phyloP scores from a whole-genome alignment of 768 basidiomycete genomes.

The Podaxis pistillaris region DNA sequence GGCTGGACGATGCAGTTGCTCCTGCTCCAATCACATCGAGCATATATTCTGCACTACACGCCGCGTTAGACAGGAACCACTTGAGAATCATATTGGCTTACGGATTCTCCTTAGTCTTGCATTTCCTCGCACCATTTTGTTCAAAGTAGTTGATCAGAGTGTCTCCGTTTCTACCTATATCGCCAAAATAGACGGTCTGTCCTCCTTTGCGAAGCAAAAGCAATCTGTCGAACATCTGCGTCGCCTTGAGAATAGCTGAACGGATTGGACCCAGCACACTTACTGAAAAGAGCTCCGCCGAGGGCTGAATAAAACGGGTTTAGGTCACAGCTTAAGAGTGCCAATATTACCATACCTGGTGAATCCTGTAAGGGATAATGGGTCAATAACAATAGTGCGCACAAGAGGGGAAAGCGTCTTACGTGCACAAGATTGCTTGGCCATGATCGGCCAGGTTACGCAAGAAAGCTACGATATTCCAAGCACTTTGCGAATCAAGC shows the following conservation, averaged over 20 bases:
- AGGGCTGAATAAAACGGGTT: background rate
- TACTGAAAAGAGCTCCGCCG: background rate
- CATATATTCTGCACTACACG: constrained; percentile 57
- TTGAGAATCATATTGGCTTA: constrained; percentile 24
- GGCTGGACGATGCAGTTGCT: constrained; percentile 50
- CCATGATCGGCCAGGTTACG: constrained; percentile 75
- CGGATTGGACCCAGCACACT: no score
- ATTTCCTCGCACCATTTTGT: constrained; percentile 59
- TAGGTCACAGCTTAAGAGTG: constrained; percentile 31
- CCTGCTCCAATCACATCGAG: constrained; percentile 77
- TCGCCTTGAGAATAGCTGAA: no score
- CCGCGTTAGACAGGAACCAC: background rate
- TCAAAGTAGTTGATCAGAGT: constrained; percentile 77
- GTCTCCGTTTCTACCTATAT: constrained; percentile 62
- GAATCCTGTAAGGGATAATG: constrained; percentile 32
- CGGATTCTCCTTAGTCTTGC: constrained; percentile 73
- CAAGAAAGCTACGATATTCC: constrained; percentile 79
- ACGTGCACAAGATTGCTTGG: constrained; percentile 89
- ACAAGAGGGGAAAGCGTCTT: constrained; percentile 21
- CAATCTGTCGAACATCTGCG: constrained; percentile 65
- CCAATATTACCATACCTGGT: constrained; percentile 68
- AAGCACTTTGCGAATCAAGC: constrained; percentile 84
- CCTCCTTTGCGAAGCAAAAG: constrained; percentile 78
- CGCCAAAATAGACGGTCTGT: constrained; percentile 70
- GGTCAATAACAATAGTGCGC: background rate